Evolutionary conservation across 768 basidiomycete species (phyloP).

Genomic region (Hygrophorus russula): DNA sequence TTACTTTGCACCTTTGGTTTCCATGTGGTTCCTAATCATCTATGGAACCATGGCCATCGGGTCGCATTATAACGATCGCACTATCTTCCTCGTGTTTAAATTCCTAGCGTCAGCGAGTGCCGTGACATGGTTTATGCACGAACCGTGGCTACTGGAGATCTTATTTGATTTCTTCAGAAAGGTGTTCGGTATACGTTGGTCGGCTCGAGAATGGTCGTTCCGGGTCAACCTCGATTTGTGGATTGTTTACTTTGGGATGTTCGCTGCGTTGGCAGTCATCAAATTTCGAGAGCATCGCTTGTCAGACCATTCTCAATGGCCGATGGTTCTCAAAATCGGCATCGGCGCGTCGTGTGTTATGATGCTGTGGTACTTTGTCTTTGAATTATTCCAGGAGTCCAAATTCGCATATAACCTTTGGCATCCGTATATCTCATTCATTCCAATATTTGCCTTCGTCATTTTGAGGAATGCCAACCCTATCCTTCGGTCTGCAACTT

Average conservation of each 20-base stretch:
- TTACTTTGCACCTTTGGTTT: slow-evolving; percentile 85
- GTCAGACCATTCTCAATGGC: slow-evolving; percentile 63
- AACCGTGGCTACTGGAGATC: slow-evolving; percentile 48
- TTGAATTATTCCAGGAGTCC: slow-evolving; percentile 64
- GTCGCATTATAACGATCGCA: slow-evolving; percentile 60
- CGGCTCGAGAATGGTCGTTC: slow-evolving; percentile 80
- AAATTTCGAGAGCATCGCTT: slow-evolving; percentile 65
- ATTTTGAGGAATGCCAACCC: slow-evolving; percentile 67
- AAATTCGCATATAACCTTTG: slow-evolving; percentile 82
- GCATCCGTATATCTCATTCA: slow-evolving; percentile 73
- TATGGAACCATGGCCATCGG: slow-evolving; percentile 70
- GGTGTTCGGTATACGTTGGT: slow-evolving; percentile 75
- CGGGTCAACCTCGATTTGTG: slow-evolving; percentile 82
- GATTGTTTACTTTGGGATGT: slow-evolving; percentile 84
- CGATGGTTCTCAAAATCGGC: slow-evolving; percentile 34
- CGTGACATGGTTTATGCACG: slow-evolving; percentile 56
- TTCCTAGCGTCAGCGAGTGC: slow-evolving; percentile 51
- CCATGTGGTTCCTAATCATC: slow-evolving; percentile 84
- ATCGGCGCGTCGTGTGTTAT: slow-evolving; percentile 39
- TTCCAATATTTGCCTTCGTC: slow-evolving; percentile 72
- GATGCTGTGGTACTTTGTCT: slow-evolving; percentile 71
- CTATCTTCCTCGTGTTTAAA: slow-evolving; percentile 58
- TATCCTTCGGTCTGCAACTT: slow-evolving; percentile 58
- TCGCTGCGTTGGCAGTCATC: slow-evolving; percentile 59
- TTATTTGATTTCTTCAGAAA: slow-evolving; percentile 53